These are phyloP conservation scores for Pseudopithomyces chartarum DNA, from an alignment of 2,329 filamentous ascomycete genomes.

Conservation along the genomic window DNA sequence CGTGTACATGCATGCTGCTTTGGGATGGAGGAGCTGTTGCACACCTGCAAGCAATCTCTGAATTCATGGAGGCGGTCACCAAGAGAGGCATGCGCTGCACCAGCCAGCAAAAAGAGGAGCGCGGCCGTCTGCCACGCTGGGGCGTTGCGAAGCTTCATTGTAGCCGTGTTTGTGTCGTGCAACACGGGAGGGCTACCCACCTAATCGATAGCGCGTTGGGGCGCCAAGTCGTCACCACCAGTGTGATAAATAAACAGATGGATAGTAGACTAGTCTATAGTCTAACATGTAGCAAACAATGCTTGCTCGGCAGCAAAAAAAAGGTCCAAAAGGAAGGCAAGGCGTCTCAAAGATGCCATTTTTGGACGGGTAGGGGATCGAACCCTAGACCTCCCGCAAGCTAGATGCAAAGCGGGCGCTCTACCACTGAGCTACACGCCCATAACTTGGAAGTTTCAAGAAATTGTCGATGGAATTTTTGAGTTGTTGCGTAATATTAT, in stretches of 20 bases:
- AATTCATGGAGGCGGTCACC: slow-evolving; percentile 91
- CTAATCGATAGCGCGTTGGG: not conserved
- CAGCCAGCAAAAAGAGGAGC: slow-evolving; percentile 33
- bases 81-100: slow-evolving; percentile 66
- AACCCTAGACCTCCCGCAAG: slow-evolving; percentile 41
- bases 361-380: slow-evolving; percentile 35
- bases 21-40: slow-evolving; percentile 16
- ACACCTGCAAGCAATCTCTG: slow-evolving; percentile 80
- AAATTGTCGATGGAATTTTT: too few species aligned
- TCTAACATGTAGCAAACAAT: too few species aligned
- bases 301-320: not conserved
- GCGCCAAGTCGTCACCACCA: not conserved
- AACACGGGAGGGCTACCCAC: not conserved
- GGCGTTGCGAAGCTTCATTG: slow-evolving; percentile 32
- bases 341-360: too few species aligned
- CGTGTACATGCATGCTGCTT: slow-evolving; percentile 9
- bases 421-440: slow-evolving; percentile 47
- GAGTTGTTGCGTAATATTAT: not conserved
- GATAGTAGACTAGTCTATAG: too few species aligned
- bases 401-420: slow-evolving; percentile 45
- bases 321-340: slow-evolving; percentile 9
- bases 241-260: too few species aligned
- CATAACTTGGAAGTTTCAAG: slow-evolving; percentile 1
- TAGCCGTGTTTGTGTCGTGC: slow-evolving; percentile 7
- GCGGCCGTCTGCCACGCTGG: slow-evolving; percentile 31